Evolutionary conservation across 352 stramenopile species (phyloP).

Genomic region (Phytophthora colocasiae): DNA sequence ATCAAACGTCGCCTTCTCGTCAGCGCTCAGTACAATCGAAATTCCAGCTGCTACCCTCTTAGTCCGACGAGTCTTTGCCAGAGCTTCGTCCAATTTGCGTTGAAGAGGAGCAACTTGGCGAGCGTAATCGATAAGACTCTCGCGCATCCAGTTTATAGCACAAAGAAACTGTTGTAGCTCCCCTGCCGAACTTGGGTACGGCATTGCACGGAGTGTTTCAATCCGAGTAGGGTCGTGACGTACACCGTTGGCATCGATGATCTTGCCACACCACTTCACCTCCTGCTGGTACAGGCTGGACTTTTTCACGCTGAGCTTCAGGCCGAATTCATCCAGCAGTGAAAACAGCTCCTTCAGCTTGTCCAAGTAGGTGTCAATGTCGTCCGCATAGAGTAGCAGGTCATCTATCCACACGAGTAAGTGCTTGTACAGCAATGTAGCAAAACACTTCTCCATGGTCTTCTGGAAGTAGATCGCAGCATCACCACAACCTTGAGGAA

Average conservation of each 20-base stretch:
- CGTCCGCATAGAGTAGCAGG: conserved; percentile 29
- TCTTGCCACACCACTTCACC: background rate
- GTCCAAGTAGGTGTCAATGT: conserved; percentile 27
- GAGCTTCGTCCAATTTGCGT: too few species aligned
- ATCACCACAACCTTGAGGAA: conserved; percentile 22
- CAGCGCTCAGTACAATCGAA: too few species aligned
- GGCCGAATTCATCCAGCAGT: conserved; percentile 23
- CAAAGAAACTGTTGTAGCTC: too few species aligned
- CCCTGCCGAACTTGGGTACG: too few species aligned
- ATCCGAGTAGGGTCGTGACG: background rate
- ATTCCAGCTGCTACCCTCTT: too few species aligned
- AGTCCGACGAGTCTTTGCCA: too few species aligned
- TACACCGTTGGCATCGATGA: background rate
- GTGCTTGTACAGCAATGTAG: conserved; percentile 8
- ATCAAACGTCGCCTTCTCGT: too few species aligned
- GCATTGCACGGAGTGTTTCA: background rate
- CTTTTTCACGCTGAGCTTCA: background rate
- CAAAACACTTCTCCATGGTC: conserved; percentile 16
- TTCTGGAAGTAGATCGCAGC: conserved; percentile 14
- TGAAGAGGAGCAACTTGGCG: too few species aligned
- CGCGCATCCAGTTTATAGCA: too few species aligned
- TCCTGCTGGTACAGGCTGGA: background rate
- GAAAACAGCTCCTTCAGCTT: conserved; percentile 28
- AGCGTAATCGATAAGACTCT: too few species aligned
- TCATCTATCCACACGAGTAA: conserved; percentile 15